Evolutionary conservation across 202 grass and related monocot species (phyloP), one percentile per base, ranked within the genome.

Genomic region (Bolboschoenoplectus hybrid): DNA sequence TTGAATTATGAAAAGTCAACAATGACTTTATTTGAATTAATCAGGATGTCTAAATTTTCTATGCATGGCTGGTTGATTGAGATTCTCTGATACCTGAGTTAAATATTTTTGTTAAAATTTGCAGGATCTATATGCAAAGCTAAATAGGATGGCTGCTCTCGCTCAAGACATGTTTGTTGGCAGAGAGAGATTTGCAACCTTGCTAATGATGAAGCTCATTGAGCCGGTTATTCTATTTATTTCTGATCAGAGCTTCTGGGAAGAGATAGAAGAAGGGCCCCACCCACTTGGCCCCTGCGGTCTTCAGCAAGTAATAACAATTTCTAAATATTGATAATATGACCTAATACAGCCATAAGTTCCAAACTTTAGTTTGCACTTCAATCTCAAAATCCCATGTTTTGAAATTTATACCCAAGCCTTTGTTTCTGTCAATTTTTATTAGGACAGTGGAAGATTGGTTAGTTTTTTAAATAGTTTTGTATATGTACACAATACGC

Each of bases 121-220:
- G 32, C 89, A 95, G 93, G 96, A 95, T 86, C 82, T 98, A 61
- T 98, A 95, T 88, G 90, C 89, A 53, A 98, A 94, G 70, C 80
- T 98, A 81, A 95, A 94, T 43, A 92, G 90, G 84, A 96, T 96
- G 93, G 90, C 93, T 74, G 88, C 86, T 65, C 87, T 96, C 87
- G 91, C 91, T 81, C 85, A 91, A 85, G 93, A 98, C 88, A 94
- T 98, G 93, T 96, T 98, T 90, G 91, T 98, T 83, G 93, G 93
- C 72, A 94, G 96, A 85, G 93, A 98, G 89, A 98, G 93, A 88
- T 98, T 98, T 57, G 75, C 89, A 72, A 96, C 97, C 63, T 89
- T 98, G 80, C 81, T 98, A 81, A 92, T 98, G 93, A 96, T 98
- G 97, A 92, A 94, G 52, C 93, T 98, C 61, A 94, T 92, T 60